Evolutionary conservation across 2,329 filamentous ascomycete genomes (phyloP).

Genomic region (Drechslera avenae): DNA sequence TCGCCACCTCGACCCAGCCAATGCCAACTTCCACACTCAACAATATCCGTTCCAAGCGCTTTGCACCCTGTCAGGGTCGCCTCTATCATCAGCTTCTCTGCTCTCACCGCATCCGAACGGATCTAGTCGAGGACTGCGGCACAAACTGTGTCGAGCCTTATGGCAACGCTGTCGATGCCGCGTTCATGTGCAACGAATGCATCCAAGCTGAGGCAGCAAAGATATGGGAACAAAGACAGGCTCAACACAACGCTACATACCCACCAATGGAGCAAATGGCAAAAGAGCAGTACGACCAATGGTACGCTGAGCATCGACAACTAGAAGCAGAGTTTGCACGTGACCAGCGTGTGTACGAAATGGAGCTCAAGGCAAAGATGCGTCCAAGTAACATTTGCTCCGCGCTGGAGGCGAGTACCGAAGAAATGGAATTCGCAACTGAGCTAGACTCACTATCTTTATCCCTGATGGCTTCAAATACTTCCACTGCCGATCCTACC

Average conservation of each 20-base stretch:
- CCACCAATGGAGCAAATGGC: slow-evolving; percentile 38
- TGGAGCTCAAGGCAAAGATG: slow-evolving; percentile 29
- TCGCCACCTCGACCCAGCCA: slow-evolving; percentile 12
- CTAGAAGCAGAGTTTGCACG: slow-evolving; percentile 35
- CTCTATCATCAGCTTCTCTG: slow-evolving; percentile 45
- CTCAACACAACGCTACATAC: slow-evolving; percentile 35
- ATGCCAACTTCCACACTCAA: slow-evolving; percentile 20
- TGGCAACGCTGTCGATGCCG: slow-evolving; percentile 17
- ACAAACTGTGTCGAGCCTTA: slow-evolving; percentile 42
- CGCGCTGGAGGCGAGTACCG: slow-evolving; percentile 35
- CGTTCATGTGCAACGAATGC: slow-evolving; percentile 44
- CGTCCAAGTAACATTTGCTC: slow-evolving; percentile 41
- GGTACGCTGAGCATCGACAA: slow-evolving; percentile 37
- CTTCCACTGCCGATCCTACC: slow-evolving; percentile 8
- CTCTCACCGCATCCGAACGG: slow-evolving; percentile 44
- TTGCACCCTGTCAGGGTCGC: slow-evolving; percentile 41
- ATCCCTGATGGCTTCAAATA: slow-evolving; percentile 33
- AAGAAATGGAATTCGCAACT: slow-evolving; percentile 39
- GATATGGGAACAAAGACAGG: slow-evolving; percentile 37
- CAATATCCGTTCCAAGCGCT: slow-evolving; percentile 35
- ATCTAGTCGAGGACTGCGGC: slow-evolving; percentile 45
- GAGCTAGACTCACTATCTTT: slow-evolving; percentile 42
- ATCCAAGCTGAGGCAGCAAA: slow-evolving; percentile 33
- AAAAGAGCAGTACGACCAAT: slow-evolving; percentile 39
- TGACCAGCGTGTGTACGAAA: slow-evolving; percentile 34